Evolutionary conservation across 176 grass and related monocot species (phyloP), one percentile per base, ranked within the genome.

Genomic region (Cymbopogon citratus): DNA sequence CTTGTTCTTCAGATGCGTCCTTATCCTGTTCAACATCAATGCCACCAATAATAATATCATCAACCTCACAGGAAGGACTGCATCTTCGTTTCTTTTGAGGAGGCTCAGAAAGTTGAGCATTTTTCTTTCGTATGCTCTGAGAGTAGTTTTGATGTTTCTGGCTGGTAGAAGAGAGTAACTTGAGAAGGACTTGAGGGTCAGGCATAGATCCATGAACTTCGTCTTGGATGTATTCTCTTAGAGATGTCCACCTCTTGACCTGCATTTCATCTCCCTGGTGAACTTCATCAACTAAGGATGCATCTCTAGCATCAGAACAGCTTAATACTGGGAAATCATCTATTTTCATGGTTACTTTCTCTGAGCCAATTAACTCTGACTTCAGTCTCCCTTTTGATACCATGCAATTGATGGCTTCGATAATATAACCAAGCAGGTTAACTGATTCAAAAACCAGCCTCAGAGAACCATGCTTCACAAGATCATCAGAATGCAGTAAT

Each of bases 141-240:
- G 87, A 83, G 76, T 18, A 74, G 44, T 60, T 88, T 62, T 89
- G 76, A 89, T 81, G 70, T 77, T 85, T 91, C 79, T 81, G 83
- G 85, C 92, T 80, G 38, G 81, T 54, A 80, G 86, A 89, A 60
- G 92, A 94, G 14, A 98, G 86, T 83, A 98, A 87, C 87, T 98
- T 98, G n/a, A 94, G 79, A 51, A 94, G 69, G 33, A 98, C 92
- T 90, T 98, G 95, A 16, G 88, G 88, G 85, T 98, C 95, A 87
- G 95, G 92, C 59, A 98, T 85, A 72, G 78, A 78, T 77, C 74
- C 88, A 25, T 86, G 91, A 25, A 92, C 74, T 61, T 89, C 88
- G 68, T 97, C 90, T 81, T 92, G 87, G 79, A 97, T 90, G 81
- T 89, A 90, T 71, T 93, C 80, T 80, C 79, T 94, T 39, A 97